Percentiles rank a stretch among this genome's conserved stretches.
phyloP scores from a whole-genome alignment of 345 rosid genomes.

The Pistacia vera region DNA sequence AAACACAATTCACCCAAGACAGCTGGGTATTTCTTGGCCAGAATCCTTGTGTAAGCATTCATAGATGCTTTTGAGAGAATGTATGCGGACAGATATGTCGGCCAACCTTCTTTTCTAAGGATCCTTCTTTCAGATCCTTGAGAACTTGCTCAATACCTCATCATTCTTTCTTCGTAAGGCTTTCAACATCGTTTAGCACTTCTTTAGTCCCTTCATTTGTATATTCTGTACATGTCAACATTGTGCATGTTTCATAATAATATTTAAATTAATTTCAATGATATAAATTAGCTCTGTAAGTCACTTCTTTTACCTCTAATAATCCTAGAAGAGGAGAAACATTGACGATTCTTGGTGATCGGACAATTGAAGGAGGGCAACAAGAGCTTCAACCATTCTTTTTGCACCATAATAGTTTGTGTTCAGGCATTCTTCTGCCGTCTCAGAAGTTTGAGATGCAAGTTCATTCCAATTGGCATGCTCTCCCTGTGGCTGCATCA shows the following conservation, averaged over 20 bases:
- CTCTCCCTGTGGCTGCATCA: slow-evolving; percentile 20
- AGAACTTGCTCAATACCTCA: slow-evolving; percentile 17
- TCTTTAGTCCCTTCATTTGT: slow-evolving; percentile 20
- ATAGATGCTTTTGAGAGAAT: slow-evolving; percentile 36
- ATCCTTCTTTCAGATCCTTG: slow-evolving; percentile 29
- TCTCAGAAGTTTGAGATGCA: slow-evolving; percentile 18
- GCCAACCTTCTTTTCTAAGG: slow-evolving; percentile 31
- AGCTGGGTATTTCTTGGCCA: slow-evolving; percentile 28
- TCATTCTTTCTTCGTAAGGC: slow-evolving; percentile 33
- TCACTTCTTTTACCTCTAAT: slow-evolving; percentile 20
- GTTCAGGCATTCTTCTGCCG: slow-evolving; percentile 26
- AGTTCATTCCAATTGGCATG: slow-evolving; percentile 15
- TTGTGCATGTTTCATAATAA: neutral
- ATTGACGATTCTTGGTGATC: slow-evolving; percentile 34
- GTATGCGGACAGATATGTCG: slow-evolving; percentile 18
- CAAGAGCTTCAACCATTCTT: slow-evolving; percentile 26
- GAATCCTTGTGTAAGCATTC: slow-evolving; percentile 43
- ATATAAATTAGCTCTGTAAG: neutral
- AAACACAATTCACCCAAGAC: slow-evolving; percentile 26
- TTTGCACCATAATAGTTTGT: slow-evolving; percentile 36
- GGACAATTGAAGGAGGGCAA: slow-evolving; percentile 25
- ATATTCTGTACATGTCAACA: slow-evolving; percentile 19
- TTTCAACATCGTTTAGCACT: slow-evolving; percentile 27
- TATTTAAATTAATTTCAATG: no score
- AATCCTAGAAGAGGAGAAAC: slow-evolving; percentile 30